Conservation (phyloP, 768 basidiomycete genomes). For the Boletus sp. region DNA sequence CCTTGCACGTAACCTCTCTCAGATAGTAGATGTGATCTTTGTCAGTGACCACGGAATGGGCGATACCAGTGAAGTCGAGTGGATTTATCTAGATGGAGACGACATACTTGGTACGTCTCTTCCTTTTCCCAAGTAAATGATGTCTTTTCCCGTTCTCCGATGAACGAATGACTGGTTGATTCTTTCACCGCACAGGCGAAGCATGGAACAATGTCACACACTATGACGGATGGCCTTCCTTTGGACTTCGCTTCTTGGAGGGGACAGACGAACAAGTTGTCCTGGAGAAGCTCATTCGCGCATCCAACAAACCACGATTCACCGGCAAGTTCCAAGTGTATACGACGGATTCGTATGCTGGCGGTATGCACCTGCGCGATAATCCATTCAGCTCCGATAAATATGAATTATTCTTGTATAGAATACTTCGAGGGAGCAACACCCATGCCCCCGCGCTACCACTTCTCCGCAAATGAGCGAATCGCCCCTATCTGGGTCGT, state of each 20-base stretch:
- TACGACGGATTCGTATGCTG: conserved; percentile 22
- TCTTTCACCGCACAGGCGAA: conserved; percentile 12
- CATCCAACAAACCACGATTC: conserved; percentile 43
- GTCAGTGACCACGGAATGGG: conserved; percentile 94
- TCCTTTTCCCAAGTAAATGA: background rate
- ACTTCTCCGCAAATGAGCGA: conserved; percentile 70
- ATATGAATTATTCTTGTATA: background rate
- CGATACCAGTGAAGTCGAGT: conserved; percentile 76
- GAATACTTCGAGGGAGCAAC: conserved; percentile 13
- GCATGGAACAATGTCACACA: conserved; percentile 40
- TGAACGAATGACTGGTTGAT: background rate
- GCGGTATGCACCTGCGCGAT: conserved; percentile 7
- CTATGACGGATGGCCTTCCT: conserved; percentile 86
- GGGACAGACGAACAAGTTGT: conserved; percentile 57
- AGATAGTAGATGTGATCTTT: conserved; percentile 85
- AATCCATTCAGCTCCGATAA: background rate
- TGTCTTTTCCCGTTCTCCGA: background rate
- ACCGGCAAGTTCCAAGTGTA: conserved; percentile 64
- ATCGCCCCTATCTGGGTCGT: conserved; percentile 88
- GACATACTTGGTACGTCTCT: conserved; percentile 26
- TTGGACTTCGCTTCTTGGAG: conserved; percentile 75
- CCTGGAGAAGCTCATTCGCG: conserved; percentile 51
- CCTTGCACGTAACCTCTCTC: conserved; percentile 67
- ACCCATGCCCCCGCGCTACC: conserved; percentile 74
- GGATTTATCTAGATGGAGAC: conserved; percentile 68